Evolutionary conservation across 106 monocot species (phyloP).

Genomic region (Apostasia shenzhenica): DNA sequence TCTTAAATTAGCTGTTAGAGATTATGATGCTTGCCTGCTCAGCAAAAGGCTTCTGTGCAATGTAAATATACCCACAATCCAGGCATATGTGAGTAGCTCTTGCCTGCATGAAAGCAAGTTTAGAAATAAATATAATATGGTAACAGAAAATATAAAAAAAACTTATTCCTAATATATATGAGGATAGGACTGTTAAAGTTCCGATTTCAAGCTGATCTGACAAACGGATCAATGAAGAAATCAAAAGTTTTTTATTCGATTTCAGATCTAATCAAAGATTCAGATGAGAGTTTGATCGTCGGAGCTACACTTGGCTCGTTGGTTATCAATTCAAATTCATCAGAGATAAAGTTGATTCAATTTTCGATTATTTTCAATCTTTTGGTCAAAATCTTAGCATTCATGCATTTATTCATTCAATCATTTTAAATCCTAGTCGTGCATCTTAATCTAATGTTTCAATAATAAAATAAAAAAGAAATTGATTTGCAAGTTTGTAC

Average conservation of each 20-base stretch:
- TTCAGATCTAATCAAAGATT: not conserved
- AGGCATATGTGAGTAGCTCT: slow-evolving; percentile 97
- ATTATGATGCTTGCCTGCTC: slow-evolving; percentile 54
- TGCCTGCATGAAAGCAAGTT: slow-evolving; percentile 41
- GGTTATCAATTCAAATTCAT: too few relatives aligned
- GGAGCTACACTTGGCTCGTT: too few relatives aligned
- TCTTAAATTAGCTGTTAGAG: not conserved
- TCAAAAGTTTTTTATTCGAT: not conserved
- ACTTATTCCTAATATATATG: too few relatives aligned
- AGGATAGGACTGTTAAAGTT: not conserved
- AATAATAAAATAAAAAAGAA: too few relatives aligned
- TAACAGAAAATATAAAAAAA: not conserved
- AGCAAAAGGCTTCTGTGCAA: slow-evolving; percentile 77
- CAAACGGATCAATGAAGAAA: not conserved
- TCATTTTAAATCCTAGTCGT: too few relatives aligned
- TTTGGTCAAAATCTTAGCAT: too few relatives aligned
- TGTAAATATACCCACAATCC: slow-evolving; percentile 95
- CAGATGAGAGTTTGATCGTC: not conserved
- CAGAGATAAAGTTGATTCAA: too few relatives aligned
- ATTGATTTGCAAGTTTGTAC: too few relatives aligned
- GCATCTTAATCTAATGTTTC: too few relatives aligned
- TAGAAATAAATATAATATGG: not conserved
- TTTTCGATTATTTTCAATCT: too few relatives aligned
- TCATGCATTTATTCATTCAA: too few relatives aligned
- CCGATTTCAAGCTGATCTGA: not conserved